Evolutionary conservation across 1,284 basidiomycete genomes (phyloP), one percentile per base, ranked within the genome.

Genomic region (Ustilago nuda): DNA sequence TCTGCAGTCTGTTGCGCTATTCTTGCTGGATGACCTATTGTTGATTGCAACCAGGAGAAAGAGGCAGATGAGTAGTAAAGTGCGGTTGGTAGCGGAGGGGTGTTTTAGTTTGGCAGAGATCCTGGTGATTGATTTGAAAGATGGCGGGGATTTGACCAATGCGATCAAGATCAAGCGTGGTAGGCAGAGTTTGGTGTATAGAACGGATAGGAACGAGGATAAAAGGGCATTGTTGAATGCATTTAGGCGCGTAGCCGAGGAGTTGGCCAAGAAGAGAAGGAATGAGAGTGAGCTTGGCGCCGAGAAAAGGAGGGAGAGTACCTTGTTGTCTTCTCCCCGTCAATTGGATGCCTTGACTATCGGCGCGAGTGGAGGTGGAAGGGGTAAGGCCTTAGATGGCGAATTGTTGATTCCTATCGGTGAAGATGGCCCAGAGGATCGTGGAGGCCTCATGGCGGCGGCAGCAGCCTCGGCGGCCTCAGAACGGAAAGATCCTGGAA

Each of bases 81-180:
- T 89, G 0, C 86, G 88, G 54, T 88, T 98, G 45, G 93, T 97
- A 0, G 97, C 96, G 0, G 96, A 98, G 80, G 88, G 91, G 66
- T 98, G 94, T 84, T 99, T 95, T 92, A 90, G 92, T 11, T 87
- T 98, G 72, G 92, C 91, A 76, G 96, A 99, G 85, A 94, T 98
- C 88, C 88, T 95, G 33, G 93, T 98, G 0, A 89, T 96, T 33
- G 96, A 98, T 86, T 92, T 97, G 39, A 98, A 98, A 86, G 97
- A 99, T 87, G 92, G 93, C 7, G 89, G 94, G 3, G 95, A 91
- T 59, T 91, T 98, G 88, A 93, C 92, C 17, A 97, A 98, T 82
- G 95, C 97, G 1, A 92, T 99, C 89, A 98, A 98, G 88, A 92
- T 99, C 80, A 91, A 93, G 77, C 91, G 95, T 61, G 92, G 92